Conservation (phyloP, 208 protist species). For the Wallacemonas sp. region DNA sequence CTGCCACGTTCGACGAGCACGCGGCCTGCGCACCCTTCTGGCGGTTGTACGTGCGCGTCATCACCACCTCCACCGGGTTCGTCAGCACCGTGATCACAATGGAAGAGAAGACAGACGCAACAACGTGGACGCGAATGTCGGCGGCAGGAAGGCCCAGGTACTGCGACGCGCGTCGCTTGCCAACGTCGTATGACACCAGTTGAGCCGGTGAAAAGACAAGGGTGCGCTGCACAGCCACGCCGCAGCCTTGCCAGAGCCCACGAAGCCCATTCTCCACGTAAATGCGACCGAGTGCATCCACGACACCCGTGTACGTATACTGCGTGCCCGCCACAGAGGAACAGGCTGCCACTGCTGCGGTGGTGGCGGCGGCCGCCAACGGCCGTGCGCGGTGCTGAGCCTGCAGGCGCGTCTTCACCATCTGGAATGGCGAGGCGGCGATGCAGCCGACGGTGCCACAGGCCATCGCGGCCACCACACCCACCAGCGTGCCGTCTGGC, state of each 20-base stretch:
- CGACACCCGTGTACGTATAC: slow-evolving; percentile 47
- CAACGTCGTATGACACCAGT: slow-evolving; percentile 56
- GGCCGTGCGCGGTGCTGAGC: slow-evolving; percentile 47
- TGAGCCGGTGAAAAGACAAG: slow-evolving; percentile 48
- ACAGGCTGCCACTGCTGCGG: too few species aligned
- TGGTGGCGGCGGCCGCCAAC: too few species aligned
- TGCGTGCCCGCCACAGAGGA: too few species aligned
- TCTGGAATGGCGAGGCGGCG: slow-evolving; percentile 53
- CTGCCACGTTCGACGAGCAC: slow-evolving; percentile 39
- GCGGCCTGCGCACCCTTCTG: slow-evolving; percentile 13
- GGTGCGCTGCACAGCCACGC: slow-evolving; percentile 42
- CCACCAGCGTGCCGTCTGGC: slow-evolving; percentile 4
- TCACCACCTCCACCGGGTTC: slow-evolving; percentile 70
- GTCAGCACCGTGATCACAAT: slow-evolving; percentile 37
- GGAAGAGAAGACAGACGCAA: slow-evolving; percentile 33
- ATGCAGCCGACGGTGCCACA: slow-evolving; percentile 54
- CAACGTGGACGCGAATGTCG: slow-evolving; percentile 56
- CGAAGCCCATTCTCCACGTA: slow-evolving; percentile 37
- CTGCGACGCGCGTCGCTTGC: slow-evolving; percentile 25
- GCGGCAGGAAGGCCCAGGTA: slow-evolving; percentile 21
- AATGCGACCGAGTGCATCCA: slow-evolving; percentile 45
- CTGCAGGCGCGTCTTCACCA: slow-evolving; percentile 80
- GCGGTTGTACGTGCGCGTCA: slow-evolving; percentile 66
- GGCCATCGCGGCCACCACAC: slow-evolving; percentile 17
- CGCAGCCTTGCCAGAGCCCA: slow-evolving; percentile 52